Evolutionary conservation across 148 eudicot genomes (phyloP), one percentile per base, ranked within the genome.

Genomic region (Bassia scoparia): DNA sequence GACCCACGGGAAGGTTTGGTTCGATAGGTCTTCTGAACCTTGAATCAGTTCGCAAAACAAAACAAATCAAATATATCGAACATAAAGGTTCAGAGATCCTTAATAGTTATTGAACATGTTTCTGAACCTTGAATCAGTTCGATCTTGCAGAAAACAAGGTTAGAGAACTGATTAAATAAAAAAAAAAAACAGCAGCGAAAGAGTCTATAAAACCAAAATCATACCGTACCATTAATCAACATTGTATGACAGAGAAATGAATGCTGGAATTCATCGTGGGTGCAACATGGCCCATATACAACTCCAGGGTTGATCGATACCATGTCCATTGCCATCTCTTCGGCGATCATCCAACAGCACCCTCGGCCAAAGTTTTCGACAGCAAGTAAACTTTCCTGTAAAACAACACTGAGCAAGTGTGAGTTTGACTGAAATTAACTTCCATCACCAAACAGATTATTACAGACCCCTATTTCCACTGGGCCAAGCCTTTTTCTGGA

Each of bases 341-440:
- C 74, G 20, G 74, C 78, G 50, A 70, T 76, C 21, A 76, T 71
- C 88, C 88, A 86, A 15, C 88, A 24, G 81, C 78, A n/a, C 75
- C 72, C 63, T 86, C 88, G 9, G 88, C 86, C 58, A 86, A 69
- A 0, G 83, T 86, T 64, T 85, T 85, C 17, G 88, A 85, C 21
- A 81, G 77, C 7, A 17, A 0, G 61, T 82, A 82, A n/a, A 78
- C 84, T 66, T 9, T 48, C 54, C 88, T 85, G 71, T 31, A 55
- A 20, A 16, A 21, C 15, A 24, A n/a, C n/a, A n/a, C 72, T 1
- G 2, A 29, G 3, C 54, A 26, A 15, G 11, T 3, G 15, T 13
- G 24, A 0, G 24, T 52, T 1, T 52, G 2, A 49, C 16, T 15
- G 16, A 49, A n/a, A n/a, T n/a, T 49, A 15, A 49, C 1, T 49